These are phyloP conservation scores for Plasmopara muralis DNA, from an alignment of 352 stramenopile genomes.

Conservation along the genomic window DNA sequence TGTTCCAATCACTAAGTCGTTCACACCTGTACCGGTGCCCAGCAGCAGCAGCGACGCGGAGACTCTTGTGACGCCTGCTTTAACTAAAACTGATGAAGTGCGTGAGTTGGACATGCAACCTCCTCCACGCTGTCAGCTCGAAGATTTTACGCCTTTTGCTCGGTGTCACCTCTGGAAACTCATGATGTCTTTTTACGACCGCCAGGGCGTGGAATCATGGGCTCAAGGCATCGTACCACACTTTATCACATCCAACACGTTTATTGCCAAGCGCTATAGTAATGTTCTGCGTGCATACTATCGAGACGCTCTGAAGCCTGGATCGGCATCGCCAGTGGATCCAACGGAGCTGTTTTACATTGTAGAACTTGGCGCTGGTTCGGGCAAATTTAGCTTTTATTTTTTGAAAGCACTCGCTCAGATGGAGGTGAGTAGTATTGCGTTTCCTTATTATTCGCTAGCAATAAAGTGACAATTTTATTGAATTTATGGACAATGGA, in stretches of 20 bases:
- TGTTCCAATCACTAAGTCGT: constrained; percentile 17
- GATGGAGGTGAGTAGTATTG: constrained; percentile 26
- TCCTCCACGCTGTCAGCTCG: constrained; percentile 64
- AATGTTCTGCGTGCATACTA: constrained; percentile 64
- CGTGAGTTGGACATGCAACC: constrained; percentile 21
- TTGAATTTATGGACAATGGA: neutral
- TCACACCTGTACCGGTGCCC: constrained; percentile 11
- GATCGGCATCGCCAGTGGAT: constrained; percentile 48
- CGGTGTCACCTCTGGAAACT: constrained; percentile 90
- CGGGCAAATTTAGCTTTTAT: constrained; percentile 94
- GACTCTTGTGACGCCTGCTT: constrained; percentile 4
- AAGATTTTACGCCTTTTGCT: constrained; percentile 87
- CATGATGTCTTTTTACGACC: constrained; percentile 93
- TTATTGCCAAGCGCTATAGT: constrained; percentile 90
- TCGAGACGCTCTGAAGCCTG: constrained; percentile 38
- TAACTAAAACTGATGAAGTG: constrained; percentile 49
- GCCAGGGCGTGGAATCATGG: constrained; percentile 83
- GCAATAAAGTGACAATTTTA: neutral
- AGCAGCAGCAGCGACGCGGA: constrained; percentile 25
- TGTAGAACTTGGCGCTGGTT: constrained; percentile 89
- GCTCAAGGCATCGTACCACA: constrained; percentile 91
- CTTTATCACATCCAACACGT: constrained; percentile 95
- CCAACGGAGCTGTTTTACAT: constrained; percentile 88
- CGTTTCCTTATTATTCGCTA: neutral
- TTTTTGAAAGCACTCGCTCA: constrained; percentile 87